Evolutionary conservation across 176 grass and related monocot genomes (phyloP).

Genomic region (Triticum timopheevii): DNA sequence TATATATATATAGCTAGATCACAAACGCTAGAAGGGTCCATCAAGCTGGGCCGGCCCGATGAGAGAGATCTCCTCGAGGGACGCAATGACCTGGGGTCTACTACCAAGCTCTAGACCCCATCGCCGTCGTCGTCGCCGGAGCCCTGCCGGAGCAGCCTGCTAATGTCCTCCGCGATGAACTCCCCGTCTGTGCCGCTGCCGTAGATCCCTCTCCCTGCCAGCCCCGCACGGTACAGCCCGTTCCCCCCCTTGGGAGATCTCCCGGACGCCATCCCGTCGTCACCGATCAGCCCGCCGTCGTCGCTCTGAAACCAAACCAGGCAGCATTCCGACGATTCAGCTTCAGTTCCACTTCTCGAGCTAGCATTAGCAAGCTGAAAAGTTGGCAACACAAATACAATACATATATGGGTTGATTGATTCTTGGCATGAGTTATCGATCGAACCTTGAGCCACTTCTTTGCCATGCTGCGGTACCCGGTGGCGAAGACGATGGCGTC

Average conservation of each 20-base stretch:
- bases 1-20: no score
- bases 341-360: no score
- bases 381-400: no score
- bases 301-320: not conserved
- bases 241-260: not conserved
- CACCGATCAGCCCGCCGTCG: not conserved
- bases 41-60: no score
- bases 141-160: not conserved
- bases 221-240: not conserved
- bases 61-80: no score
- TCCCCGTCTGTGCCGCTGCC: not conserved
- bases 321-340: not conserved
- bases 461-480: slow-evolving; percentile 47
- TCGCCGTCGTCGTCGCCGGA: not conserved
- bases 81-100: no score
- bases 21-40: no score
- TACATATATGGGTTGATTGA: not conserved
- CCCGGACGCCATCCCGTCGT: not conserved
- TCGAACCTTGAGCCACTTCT: slow-evolving; percentile 52
- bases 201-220: not conserved
- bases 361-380: no score
- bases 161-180: not conserved
- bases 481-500: slow-evolving; percentile 66
- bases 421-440: not conserved
- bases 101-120: not conserved